Evolutionary conservation across 176 grass and related monocot genomes (phyloP).

Genomic region (Paspalum notatum): DNA sequence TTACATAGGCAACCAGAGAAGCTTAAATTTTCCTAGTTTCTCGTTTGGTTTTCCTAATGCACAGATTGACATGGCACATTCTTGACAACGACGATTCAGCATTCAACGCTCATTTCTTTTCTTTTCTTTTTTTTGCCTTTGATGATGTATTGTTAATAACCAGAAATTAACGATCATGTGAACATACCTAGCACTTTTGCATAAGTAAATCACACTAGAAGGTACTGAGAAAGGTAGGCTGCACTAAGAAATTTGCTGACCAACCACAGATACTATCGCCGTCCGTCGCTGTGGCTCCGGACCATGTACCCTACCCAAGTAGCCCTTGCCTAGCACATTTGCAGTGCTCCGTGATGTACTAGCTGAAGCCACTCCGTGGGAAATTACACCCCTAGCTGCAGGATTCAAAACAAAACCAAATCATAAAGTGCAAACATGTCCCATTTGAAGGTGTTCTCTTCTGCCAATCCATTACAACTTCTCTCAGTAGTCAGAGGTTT

Average conservation of each 20-base stretch:
- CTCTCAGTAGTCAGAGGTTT: neutral
- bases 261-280: constrained; percentile 61
- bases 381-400: constrained; percentile 42
- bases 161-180: neutral
- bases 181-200: neutral
- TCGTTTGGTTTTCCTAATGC: neutral
- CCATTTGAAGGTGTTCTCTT: neutral
- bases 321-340: constrained; percentile 22
- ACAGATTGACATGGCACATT: neutral
- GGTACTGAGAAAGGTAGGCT: neutral
- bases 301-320: constrained; percentile 4
- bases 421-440: neutral
- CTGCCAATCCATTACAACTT: neutral
- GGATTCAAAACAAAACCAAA: constrained; percentile 11
- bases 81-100: neutral
- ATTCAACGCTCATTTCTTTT: neutral
- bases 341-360: constrained; percentile 29
- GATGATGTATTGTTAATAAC: neutral
- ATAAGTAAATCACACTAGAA: neutral
- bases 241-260: constrained; percentile 26
- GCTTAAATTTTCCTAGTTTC: neutral
- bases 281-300: constrained; percentile 10
- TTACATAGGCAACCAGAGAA: neutral
- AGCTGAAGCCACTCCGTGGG: neutral
- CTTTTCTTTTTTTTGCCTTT: neutral